Percentiles rank a stretch among this genome's conserved stretches.
Conservation (phyloP, 208 protist genomes). For the Endotrypanum monterogeii region DNA sequence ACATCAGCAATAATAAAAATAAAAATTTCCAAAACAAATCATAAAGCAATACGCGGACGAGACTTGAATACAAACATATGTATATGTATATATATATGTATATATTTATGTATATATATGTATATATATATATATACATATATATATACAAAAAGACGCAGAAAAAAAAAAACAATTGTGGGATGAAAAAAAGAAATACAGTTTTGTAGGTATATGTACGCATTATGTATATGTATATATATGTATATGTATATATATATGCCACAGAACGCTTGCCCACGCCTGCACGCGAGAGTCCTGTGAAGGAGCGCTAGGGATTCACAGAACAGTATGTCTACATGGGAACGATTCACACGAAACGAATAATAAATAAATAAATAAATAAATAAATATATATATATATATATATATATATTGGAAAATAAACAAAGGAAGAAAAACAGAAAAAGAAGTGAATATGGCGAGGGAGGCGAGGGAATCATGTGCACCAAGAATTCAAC, state of each 20-base stretch:
- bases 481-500: not conserved
- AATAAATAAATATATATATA: not conserved
- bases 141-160: no score
- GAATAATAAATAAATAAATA: not conserved
- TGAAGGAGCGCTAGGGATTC: no score
- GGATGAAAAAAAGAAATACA: not conserved
- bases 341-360: no score
- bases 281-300: no score
- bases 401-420: not conserved
- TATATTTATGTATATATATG: not conserved
- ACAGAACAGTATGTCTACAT: no score
- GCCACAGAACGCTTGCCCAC: no score
- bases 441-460: not conserved
- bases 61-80: slow-evolving; percentile 1
- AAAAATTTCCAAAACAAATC: no score
- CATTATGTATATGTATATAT: not conserved
- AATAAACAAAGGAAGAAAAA: not conserved
- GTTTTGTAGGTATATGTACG: not conserved
- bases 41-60: not conserved
- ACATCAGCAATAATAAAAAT: no score
- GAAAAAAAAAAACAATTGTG: not conserved
- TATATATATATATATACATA: not conserved
- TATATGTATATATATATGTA: not conserved
- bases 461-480: not conserved
- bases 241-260: not conserved